A percentile compares a stretch with the other conserved stretches of the same genome.
These are phyloP conservation scores for Aspergillus sp. DNA, from an alignment of 2,329 filamentous ascomycete species.

Conservation along the genomic window DNA sequence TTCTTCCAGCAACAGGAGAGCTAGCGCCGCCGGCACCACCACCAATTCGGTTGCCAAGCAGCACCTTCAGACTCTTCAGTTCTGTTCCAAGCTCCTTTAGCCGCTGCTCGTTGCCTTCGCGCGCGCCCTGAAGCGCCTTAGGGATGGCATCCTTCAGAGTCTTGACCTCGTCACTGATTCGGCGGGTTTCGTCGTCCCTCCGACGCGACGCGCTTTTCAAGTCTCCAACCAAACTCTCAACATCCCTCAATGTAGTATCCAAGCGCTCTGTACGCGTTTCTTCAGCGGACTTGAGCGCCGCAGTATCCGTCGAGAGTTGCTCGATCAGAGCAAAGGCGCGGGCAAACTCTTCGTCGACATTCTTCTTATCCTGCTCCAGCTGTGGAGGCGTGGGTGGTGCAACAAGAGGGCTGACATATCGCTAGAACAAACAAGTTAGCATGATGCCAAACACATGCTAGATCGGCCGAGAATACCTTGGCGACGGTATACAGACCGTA, in stretches of 20 bases:
- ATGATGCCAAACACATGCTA: neutral
- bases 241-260: conserved; percentile 71
- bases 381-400: conserved; percentile 90
- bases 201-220: conserved; percentile 74
- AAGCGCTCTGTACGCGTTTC: conserved; percentile 74
- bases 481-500: conserved; percentile 85
- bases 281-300: conserved; percentile 79
- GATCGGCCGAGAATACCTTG: conserved; percentile 51
- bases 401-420: conserved; percentile 86
- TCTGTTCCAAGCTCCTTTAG: conserved; percentile 81
- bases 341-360: conserved; percentile 88
- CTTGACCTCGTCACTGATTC: conserved; percentile 79
- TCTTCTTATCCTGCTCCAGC: conserved; percentile 86
- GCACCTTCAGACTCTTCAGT: conserved; percentile 83
- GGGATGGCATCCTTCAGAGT: conserved; percentile 78
- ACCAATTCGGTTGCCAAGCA: conserved; percentile 62
- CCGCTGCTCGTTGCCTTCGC: conserved; percentile 71
- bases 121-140: conserved; percentile 79
- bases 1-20: conserved; percentile 25
- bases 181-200: conserved; percentile 79
- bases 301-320: conserved; percentile 84
- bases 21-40: conserved; percentile 21
- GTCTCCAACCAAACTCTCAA: conserved; percentile 74
- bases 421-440: conserved; percentile 43
- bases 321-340: conserved; percentile 87